phyloP scores from a whole-genome alignment of 2,329 filamentous ascomycete species.

The Ascochyta lentis region DNA sequence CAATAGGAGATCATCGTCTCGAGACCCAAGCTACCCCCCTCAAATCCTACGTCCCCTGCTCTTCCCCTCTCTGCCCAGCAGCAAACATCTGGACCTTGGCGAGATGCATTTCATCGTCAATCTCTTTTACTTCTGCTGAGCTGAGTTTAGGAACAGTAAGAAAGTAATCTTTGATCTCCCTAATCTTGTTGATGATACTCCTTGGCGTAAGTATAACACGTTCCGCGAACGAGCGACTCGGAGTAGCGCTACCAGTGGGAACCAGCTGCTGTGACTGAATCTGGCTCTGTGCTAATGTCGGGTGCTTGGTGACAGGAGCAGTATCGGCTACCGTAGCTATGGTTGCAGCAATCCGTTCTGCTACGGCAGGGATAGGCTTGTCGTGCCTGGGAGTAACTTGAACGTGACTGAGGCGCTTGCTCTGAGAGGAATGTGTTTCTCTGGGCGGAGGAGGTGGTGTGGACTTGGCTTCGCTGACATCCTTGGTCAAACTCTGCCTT shows the following conservation, averaged over 20 bases:
- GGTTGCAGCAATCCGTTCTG: constrained; percentile 9
- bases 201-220: constrained; percentile 50
- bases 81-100: constrained; percentile 76
- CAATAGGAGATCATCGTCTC: not conserved
- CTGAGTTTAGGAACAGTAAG: constrained; percentile 58
- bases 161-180: constrained; percentile 61
- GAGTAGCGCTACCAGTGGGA: constrained; percentile 24
- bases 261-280: constrained; percentile 7
- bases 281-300: constrained; percentile 8
- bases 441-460: constrained; percentile 13
- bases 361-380: constrained; percentile 5
- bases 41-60: not conserved
- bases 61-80: constrained; percentile 63
- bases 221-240: constrained; percentile 40
- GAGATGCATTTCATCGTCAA: constrained; percentile 82
- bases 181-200: constrained; percentile 58
- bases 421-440: constrained; percentile 18
- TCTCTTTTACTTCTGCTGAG: constrained; percentile 70
- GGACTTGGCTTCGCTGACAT: constrained; percentile 39
- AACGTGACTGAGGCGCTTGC: constrained; percentile 36
- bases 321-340: constrained; percentile 8
- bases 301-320: constrained; percentile 12
- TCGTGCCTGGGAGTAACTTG: constrained; percentile 31
- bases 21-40: not conserved
- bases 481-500: constrained; percentile 29